These are phyloP conservation scores for Metschnikowia santaceciliae DNA, from an alignment of 805 yeast genomes.

Conservation along the genomic window DNA sequence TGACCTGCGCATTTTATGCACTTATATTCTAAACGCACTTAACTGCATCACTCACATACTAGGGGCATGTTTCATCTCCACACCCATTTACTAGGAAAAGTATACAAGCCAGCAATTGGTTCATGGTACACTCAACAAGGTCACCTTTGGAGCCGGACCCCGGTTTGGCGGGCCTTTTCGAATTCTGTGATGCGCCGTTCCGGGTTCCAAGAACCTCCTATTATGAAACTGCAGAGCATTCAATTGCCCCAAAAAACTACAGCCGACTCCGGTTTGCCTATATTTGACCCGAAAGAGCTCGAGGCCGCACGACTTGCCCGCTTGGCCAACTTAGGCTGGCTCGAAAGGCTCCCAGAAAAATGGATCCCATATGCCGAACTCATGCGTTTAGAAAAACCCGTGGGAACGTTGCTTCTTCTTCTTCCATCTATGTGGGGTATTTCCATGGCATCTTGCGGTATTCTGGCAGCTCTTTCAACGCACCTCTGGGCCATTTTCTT, in stretches of 20 bases:
- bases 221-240: not conserved
- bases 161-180: slow-evolving; percentile 1
- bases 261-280: not conserved
- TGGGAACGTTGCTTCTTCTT: slow-evolving; percentile 82
- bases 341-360: slow-evolving; percentile 62
- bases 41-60: not conserved
- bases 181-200: not conserved
- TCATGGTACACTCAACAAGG: not conserved
- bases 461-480: slow-evolving; percentile 63
- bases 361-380: slow-evolving; percentile 90
- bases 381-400: slow-evolving; percentile 90
- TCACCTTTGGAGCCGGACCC: not conserved
- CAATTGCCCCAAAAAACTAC: not conserved
- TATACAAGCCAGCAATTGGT: not conserved
- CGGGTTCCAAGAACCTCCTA: slow-evolving; percentile 13
- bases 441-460: slow-evolving; percentile 76
- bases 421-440: slow-evolving; percentile 93
- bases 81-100: not conserved
- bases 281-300: slow-evolving; percentile 32
- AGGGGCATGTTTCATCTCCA: not conserved
- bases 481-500: slow-evolving; percentile 60
- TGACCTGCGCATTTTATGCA: not conserved
- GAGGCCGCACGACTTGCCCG: slow-evolving; percentile 52
- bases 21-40: not conserved
- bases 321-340: slow-evolving; percentile 38